Evolutionary conservation across 352 stramenopile species (phyloP).

Genomic region (Globisporangium abappressorium): DNA sequence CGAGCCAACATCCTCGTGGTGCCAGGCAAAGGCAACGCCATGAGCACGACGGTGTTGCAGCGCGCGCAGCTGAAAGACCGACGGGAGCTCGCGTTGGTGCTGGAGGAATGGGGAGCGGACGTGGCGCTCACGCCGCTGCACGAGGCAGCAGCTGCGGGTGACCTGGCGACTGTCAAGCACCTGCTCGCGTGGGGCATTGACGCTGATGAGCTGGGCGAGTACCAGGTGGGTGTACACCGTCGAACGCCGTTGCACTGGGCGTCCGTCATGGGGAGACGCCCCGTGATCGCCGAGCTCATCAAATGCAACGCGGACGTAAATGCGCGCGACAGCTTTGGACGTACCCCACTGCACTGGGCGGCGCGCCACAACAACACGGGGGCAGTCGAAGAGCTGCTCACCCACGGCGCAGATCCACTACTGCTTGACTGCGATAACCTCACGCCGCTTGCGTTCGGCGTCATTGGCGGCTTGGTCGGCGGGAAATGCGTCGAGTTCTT

Average conservation of each 20-base stretch:
- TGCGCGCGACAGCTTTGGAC: slow-evolving; percentile 51
- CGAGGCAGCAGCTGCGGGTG: slow-evolving; percentile 53
- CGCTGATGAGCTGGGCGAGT: slow-evolving; percentile 66
- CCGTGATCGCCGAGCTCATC: slow-evolving; percentile 55
- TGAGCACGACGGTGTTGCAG: slow-evolving; percentile 74
- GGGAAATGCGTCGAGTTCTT: slow-evolving; percentile 53
- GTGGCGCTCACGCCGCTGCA: slow-evolving; percentile 78
- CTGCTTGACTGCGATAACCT: slow-evolving; percentile 59
- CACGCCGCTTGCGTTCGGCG: slow-evolving; percentile 63
- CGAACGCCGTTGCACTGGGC: slow-evolving; percentile 78
- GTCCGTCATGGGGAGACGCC: slow-evolving; percentile 54
- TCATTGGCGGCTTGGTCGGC: slow-evolving; percentile 48
- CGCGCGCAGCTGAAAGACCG: slow-evolving; percentile 59
- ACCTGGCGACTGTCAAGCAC: slow-evolving; percentile 49
- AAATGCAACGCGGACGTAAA: slow-evolving; percentile 50
- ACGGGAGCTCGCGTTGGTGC: slow-evolving; percentile 45
- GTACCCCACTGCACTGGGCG: slow-evolving; percentile 76
- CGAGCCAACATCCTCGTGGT: slow-evolving; percentile 71
- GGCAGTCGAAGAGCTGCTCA: slow-evolving; percentile 52
- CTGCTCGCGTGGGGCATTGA: slow-evolving; percentile 53
- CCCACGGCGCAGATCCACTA: slow-evolving; percentile 43
- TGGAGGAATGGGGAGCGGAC: slow-evolving; percentile 75
- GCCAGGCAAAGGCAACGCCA: slow-evolving; percentile 52
- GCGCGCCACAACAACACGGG: slow-evolving; percentile 64
- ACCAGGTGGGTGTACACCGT: slow-evolving; percentile 52